Conservation (phyloP, 495 filamentous ascomycete species). For the Penicillium herquei region DNA sequence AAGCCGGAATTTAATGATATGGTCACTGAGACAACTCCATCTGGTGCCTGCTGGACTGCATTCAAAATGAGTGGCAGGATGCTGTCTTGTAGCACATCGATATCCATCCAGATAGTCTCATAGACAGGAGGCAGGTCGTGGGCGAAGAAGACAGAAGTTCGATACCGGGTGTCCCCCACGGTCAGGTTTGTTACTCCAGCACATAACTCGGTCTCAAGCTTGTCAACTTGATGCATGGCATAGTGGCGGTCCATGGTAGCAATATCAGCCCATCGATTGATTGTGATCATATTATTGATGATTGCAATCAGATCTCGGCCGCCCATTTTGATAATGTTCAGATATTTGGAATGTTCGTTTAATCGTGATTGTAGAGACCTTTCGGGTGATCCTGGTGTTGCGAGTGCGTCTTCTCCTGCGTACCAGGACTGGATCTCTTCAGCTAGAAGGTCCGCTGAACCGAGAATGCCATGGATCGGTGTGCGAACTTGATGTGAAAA, state of each 20-base stretch:
- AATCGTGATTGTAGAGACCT: not conserved
- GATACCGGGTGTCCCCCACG: conserved; percentile 11
- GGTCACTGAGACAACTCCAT: conserved; percentile 7
- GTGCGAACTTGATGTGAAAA: conserved; percentile 21
- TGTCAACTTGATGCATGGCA: conserved; percentile 7
- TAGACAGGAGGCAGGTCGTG: not conserved
- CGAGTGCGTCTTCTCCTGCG: not conserved
- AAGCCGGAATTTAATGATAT: not conserved
- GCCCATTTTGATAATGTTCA: conserved; percentile 16
- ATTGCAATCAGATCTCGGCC: conserved; percentile 15
- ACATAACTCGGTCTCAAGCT: conserved; percentile 11
- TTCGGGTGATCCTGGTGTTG: not conserved
- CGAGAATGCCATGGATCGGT: conserved; percentile 17
- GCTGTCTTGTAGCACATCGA: conserved; percentile 13
- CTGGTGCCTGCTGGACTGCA: conserved; percentile 9
- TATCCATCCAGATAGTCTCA: conserved; percentile 7
- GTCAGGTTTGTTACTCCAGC: conserved; percentile 2
- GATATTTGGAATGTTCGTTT: conserved; percentile 6
- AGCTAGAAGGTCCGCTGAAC: conserved; percentile 15
- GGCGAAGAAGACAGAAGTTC: conserved; percentile 7
- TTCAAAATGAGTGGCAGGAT: conserved; percentile 14
- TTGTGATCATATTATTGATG: conserved; percentile 14
- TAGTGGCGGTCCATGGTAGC: conserved; percentile 12
- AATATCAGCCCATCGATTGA: conserved; percentile 19
- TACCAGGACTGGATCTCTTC: conserved; percentile 9